Evolutionary conservation across 2,329 filamentous ascomycete species (phyloP), one percentile per base, ranked within the genome.

Genomic region (Sporothrix sp.): DNA sequence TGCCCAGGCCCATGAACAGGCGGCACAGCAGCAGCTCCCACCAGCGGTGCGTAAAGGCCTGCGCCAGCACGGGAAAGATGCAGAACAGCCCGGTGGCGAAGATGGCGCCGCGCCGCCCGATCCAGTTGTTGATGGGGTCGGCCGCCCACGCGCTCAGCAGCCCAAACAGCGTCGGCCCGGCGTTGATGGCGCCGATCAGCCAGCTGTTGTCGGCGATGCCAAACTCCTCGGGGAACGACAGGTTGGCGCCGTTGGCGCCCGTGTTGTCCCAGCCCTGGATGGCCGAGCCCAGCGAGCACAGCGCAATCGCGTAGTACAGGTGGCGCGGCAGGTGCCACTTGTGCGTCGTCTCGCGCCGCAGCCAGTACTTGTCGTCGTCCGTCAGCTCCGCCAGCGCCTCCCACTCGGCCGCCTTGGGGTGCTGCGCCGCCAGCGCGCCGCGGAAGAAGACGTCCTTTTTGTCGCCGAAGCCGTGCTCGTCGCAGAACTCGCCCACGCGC

Each of bases 351-450:
- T 71, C 68, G 14, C 81, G 73, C 48, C 71, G 66, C 2, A 90
- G 72, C 14, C 77, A 75, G 46, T 76, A 68, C 47, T 76, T 67
- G 57, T 76, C 74, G 2, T 65, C 46, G 13, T 47, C 46, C 6
- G 36, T 37, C 11, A 52, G 35, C 25, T 45, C 54, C n/a, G 45
- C 66, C 35, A 88, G 72, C 30, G 73, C 68, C 50, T 85, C 82
- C 61, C 69, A 85, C 28, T 72, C 70, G 6, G 68, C 67, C 14
- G 20, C 25, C 9, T 16, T 7, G 0, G 84, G 84, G 56, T 82
- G 78, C 62, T 87, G 84, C 2, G 86, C 86, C n/a, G 88, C 76
- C 11, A 90, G 71, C 4, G 85, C 86, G 27, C 84, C 86, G 60
- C 7, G 69, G 66, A 3, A 78, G 65, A 43, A 53, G 38, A 89